A percentile compares a stretch with the other conserved stretches of the same genome.
Conservation (phyloP, 1,284 basidiomycete species). For the Amylostereum areolatum region DNA sequence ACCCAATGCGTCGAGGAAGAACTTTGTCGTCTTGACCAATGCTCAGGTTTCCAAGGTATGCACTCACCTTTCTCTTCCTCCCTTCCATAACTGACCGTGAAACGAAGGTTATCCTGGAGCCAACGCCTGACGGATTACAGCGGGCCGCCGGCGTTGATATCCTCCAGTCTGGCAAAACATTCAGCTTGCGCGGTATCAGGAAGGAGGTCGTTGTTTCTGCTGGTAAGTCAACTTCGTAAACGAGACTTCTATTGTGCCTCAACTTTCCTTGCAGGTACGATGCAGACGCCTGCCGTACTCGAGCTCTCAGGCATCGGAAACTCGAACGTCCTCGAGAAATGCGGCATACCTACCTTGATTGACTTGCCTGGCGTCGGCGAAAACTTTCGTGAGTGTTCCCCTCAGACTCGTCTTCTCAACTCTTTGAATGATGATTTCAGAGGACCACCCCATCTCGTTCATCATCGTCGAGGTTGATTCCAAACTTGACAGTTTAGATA, state of each 20-base stretch:
- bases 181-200: slow-evolving; percentile 20
- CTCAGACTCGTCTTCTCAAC: not conserved
- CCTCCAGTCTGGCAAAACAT: slow-evolving; percentile 12
- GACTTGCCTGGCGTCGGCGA: slow-evolving; percentile 14
- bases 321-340: not conserved
- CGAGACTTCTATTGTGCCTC: slow-evolving; percentile 20
- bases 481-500: not conserved
- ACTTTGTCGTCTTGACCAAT: slow-evolving; percentile 15
- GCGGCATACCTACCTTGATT: not conserved
- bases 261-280: not conserved
- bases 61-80: too few relatives aligned
- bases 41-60: slow-evolving; percentile 8
- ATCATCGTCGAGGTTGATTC: not conserved
- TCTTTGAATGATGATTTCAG: not conserved
- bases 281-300: slow-evolving; percentile 2
- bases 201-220: slow-evolving; percentile 30
- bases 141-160: slow-evolving; percentile 26
- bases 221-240: slow-evolving; percentile 7
- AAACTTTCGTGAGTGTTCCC: slow-evolving; percentile 1
- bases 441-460: not conserved
- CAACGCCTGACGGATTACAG: slow-evolving; percentile 11
- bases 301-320: slow-evolving; percentile 6
- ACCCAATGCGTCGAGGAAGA: slow-evolving; percentile 1
- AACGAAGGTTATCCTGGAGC: not conserved
- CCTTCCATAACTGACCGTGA: too few relatives aligned